Conservation (phyloP, 169 alveolate species). For the Prorocentrum cordatum region DNA sequence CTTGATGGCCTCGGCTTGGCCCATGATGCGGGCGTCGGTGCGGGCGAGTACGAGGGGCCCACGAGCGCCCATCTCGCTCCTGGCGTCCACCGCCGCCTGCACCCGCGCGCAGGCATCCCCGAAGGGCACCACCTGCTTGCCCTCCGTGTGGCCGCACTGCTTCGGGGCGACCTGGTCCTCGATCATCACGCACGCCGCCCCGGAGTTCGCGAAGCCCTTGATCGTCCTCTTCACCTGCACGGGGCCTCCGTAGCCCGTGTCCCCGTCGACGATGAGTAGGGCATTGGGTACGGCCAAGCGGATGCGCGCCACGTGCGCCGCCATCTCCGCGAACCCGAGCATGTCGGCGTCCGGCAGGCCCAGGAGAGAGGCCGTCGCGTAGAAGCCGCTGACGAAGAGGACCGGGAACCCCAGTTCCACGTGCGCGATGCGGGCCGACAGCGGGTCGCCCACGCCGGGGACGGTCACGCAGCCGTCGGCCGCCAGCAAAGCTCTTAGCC, state of each 20-base stretch:
- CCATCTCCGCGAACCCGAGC: not conserved
- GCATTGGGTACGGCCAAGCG: not conserved
- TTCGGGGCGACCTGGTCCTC: slow-evolving; percentile 7
- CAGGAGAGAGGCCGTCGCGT: not conserved
- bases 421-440: not conserved
- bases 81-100: not conserved
- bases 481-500: no score
- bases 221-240: not conserved
- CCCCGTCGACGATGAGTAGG: not conserved
- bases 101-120: not conserved
- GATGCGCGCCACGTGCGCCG: not conserved
- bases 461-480: no score
- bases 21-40: not conserved
- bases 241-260: not conserved
- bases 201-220: not conserved
- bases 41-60: not conserved
- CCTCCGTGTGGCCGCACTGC: not conserved
- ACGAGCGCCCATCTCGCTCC: not conserved
- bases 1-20: not conserved
- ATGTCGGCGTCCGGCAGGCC: not conserved
- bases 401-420: not conserved
- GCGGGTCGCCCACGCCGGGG: not conserved
- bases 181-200: not conserved
- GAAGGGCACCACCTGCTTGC: not conserved
- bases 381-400: not conserved